phyloP scores from a whole-genome alignment of 176 grass and related monocot species.

The Avena eriantha region DNA sequence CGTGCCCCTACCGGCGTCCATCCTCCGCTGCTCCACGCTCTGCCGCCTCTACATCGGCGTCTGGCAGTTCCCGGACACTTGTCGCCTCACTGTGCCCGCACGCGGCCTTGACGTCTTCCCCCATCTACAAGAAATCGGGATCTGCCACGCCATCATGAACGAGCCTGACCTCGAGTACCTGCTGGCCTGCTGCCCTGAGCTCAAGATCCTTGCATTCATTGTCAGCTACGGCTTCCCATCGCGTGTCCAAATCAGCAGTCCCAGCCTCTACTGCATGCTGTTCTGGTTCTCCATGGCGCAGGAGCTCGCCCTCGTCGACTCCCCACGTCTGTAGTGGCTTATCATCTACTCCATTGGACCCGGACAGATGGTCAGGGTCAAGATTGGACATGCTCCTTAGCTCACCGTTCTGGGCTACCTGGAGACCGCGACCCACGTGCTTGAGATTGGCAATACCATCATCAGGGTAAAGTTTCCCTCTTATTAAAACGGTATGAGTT shows the following conservation, averaged over 20 bases:
- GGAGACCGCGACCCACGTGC: neutral
- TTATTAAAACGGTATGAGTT: too few species aligned
- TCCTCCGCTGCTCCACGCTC: conserved; percentile 29
- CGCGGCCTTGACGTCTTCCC: conserved; percentile 20
- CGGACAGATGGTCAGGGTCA: neutral
- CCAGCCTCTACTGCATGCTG: conserved; percentile 38
- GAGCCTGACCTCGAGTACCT: conserved; percentile 32
- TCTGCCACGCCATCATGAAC: neutral
- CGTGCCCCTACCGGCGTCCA: neutral
- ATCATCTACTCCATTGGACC: neutral
- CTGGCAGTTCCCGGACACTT: neutral
- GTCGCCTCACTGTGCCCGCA: neutral
- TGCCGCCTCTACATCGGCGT: conserved; percentile 35
- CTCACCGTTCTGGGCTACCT: conserved; percentile 27
- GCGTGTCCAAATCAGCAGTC: neutral
- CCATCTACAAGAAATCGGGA: conserved; percentile 32
- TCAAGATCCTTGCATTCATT: conserved; percentile 22
- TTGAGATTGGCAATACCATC: neutral
- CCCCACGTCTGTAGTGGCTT: conserved; percentile 25
- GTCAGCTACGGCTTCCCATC: neutral
- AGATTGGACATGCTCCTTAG: neutral
- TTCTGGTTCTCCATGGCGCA: neutral
- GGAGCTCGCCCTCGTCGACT: neutral
- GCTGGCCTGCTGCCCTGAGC: conserved; percentile 33
- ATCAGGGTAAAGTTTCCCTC: neutral